Percentiles rank a stretch among this genome's conserved stretches.
Conservation (phyloP, 768 basidiomycete genomes). For the Tulasnella calospora region DNA sequence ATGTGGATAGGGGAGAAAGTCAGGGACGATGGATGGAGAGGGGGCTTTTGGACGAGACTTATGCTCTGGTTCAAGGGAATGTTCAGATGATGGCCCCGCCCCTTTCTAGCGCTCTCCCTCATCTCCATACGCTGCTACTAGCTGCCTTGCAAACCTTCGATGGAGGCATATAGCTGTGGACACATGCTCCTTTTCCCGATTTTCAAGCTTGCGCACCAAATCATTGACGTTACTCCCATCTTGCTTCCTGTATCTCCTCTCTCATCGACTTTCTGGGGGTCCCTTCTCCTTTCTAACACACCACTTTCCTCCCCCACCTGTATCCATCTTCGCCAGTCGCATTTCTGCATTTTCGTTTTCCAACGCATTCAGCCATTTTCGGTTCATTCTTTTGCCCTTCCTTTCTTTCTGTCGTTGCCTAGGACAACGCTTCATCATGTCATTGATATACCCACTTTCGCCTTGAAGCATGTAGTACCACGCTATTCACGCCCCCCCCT, state of each 20-base stretch:
- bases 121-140: background rate
- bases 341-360: too few species aligned
- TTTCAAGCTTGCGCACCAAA: background rate
- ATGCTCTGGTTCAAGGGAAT: conserved; percentile 24
- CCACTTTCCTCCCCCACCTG: too few species aligned
- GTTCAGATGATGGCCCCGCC: background rate
- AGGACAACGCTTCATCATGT: too few species aligned
- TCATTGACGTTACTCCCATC: background rate
- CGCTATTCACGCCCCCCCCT: background rate
- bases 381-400: too few species aligned
- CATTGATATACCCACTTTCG: background rate
- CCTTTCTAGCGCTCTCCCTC: background rate
- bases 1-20: conserved; percentile 24
- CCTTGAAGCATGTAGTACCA: background rate
- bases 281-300: too few species aligned
- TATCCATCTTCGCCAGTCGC: too few species aligned
- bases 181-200: background rate
- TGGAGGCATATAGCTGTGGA: background rate
- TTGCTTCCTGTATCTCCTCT: background rate
- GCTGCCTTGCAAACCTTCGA: background rate
- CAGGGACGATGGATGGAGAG: conserved; percentile 26
- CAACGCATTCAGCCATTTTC: too few species aligned
- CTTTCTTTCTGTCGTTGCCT: too few species aligned
- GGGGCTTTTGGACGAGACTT: conserved; percentile 27
- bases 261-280: background rate